These are phyloP conservation scores for Blastomyces parvus DNA, from an alignment of 2,329 filamentous ascomycete genomes.

Conservation along the genomic window DNA sequence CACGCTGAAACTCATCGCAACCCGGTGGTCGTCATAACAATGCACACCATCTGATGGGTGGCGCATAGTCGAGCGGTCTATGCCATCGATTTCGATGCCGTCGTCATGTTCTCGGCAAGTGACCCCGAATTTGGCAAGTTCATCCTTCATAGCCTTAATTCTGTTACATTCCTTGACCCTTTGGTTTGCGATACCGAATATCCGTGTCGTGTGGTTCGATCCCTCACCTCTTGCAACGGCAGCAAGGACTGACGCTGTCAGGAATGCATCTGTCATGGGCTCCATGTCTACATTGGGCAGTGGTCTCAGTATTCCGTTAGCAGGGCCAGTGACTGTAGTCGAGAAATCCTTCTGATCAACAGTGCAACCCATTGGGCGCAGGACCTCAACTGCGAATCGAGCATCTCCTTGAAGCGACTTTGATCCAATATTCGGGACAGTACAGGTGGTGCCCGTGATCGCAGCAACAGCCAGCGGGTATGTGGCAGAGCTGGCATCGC, in stretches of 20 bases:
- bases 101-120: constrained; percentile 80
- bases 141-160: constrained; percentile 88
- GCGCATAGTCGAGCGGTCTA: constrained; percentile 42
- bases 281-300: constrained; percentile 91
- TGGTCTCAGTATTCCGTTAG: constrained; percentile 60
- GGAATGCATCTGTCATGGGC: constrained; percentile 96
- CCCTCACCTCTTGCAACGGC: constrained; percentile 70
- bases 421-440: constrained; percentile 90
- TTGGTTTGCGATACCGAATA: constrained; percentile 93
- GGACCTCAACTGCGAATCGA: constrained; percentile 80
- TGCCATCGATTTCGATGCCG: constrained; percentile 63
- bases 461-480: constrained; percentile 91
- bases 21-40: constrained; percentile 95
- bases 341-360: constrained; percentile 77
- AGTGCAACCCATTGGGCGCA: constrained; percentile 84
- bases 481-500: constrained; percentile 93
- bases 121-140: constrained; percentile 89
- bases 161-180: constrained; percentile 97
- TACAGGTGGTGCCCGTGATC: constrained; percentile 91
- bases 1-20: constrained; percentile 97
- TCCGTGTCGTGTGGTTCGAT: constrained; percentile 58
- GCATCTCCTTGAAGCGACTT: constrained; percentile 90
- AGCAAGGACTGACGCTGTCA: constrained; percentile 86
- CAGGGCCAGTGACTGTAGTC: constrained; percentile 88
- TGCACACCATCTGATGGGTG: constrained; percentile 60